phyloP scores from a whole-genome alignment of 257 asterid genomes.

The Solanum chmielewskii region DNA sequence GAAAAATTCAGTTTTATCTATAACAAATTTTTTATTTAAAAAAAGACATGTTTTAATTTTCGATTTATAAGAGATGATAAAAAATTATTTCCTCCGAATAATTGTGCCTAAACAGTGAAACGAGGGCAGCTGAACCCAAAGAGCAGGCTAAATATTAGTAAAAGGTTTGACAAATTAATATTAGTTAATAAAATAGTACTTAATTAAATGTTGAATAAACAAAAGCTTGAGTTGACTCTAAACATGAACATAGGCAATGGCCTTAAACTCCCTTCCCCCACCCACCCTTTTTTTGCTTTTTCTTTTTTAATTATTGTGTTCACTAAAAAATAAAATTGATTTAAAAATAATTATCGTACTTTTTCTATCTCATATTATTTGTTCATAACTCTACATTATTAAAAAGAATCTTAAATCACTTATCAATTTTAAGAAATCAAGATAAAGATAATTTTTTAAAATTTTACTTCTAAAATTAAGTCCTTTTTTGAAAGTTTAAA shows the following conservation, averaged over 20 bases:
- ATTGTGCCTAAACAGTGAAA: no score
- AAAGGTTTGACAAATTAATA: not conserved
- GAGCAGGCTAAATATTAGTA: not conserved
- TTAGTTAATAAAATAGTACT: no score
- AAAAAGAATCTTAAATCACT: not conserved
- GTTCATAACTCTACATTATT: not conserved
- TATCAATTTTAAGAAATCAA: not conserved
- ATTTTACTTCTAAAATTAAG: not conserved
- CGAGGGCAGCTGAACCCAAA: no score
- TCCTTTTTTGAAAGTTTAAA: not conserved
- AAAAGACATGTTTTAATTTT: no score
- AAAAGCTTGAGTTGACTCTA: not conserved
- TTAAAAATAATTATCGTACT: no score
- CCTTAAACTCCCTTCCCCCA: not conserved
- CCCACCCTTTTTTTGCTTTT: no score
- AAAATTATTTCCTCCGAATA: no score
- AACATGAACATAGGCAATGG: not conserved
- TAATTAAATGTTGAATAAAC: not conserved
- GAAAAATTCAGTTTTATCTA: no score
- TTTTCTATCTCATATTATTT: not conserved
- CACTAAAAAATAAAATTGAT: no score
- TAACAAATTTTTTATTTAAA: no score
- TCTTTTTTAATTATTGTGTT: no score
- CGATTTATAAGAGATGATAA: no score
- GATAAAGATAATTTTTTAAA: not conserved